A percentile compares a stretch with the other conserved stretches of the same genome.
Evolutionary conservation across 768 basidiomycete species (phyloP).

Genomic region (Glaciozyma martinii): DNA sequence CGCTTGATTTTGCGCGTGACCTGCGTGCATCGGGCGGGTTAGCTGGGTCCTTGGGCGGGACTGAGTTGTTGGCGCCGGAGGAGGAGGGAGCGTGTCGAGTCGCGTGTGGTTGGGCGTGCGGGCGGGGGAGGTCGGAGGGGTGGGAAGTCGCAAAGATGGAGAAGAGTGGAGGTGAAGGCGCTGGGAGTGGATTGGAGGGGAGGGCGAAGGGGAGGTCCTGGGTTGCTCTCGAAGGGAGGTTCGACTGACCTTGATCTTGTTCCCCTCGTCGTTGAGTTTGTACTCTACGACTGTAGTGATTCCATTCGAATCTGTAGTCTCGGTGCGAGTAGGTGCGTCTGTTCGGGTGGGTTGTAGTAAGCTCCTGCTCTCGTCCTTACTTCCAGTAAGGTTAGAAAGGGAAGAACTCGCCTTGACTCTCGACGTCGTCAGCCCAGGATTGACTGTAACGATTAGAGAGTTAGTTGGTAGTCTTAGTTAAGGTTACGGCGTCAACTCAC

Average conservation of each 20-base stretch:
- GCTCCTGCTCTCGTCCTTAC: too few relatives aligned
- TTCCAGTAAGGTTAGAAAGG: slow-evolving; percentile 35
- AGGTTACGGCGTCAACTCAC: too few relatives aligned
- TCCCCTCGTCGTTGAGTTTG: slow-evolving; percentile 78
- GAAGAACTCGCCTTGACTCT: slow-evolving; percentile 54
- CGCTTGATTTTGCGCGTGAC: slow-evolving; percentile 79
- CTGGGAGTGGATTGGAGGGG: background rate
- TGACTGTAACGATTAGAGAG: slow-evolving; percentile 4
- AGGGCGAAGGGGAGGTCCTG: background rate
- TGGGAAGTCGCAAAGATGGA: background rate
- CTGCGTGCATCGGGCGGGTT: slow-evolving; percentile 46
- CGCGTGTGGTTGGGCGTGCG: too few relatives aligned
- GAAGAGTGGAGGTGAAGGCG: background rate
- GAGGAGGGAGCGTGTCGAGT: too few relatives aligned
- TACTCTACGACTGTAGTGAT: slow-evolving; percentile 77
- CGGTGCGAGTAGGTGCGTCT: slow-evolving; percentile 44
- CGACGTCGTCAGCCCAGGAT: slow-evolving; percentile 82
- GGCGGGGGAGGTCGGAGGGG: too few relatives aligned
- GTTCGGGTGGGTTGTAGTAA: too few relatives aligned
- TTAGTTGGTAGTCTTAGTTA: too few relatives aligned
- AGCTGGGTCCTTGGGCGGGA: background rate
- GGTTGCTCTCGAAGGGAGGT: background rate
- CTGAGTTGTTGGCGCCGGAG: too few relatives aligned
- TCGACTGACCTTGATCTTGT: slow-evolving; percentile 73
- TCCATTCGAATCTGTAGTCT: slow-evolving; percentile 75